Percentiles rank a stretch among this genome's conserved stretches.
phyloP scores from a whole-genome alignment of 495 filamentous ascomycete genomes.

The Talaromyces thailandensis region DNA sequence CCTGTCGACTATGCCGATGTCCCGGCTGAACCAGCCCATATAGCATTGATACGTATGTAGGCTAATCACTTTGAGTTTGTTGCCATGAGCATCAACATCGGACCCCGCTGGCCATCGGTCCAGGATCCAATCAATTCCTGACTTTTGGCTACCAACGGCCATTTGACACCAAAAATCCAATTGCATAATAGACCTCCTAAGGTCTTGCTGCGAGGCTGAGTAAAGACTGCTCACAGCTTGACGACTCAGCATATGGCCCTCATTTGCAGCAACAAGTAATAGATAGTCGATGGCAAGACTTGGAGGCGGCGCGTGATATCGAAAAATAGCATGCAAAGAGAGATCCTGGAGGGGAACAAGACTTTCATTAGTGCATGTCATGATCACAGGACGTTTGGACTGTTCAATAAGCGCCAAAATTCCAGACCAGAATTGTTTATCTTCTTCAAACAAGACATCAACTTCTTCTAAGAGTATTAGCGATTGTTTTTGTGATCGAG shows the following conservation, averaged over 20 bases:
- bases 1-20: slow-evolving; percentile 25
- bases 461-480: slow-evolving; percentile 92
- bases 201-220: slow-evolving; percentile 52
- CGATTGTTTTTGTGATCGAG: slow-evolving; percentile 76
- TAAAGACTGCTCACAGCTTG: slow-evolving; percentile 62
- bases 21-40: slow-evolving; percentile 69
- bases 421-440: slow-evolving; percentile 88
- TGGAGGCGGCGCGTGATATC: slow-evolving; percentile 59
- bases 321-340: slow-evolving; percentile 74
- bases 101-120: slow-evolving; percentile 58
- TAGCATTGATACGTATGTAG: slow-evolving; percentile 64
- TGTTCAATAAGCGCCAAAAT: slow-evolving; percentile 66
- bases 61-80: slow-evolving; percentile 71
- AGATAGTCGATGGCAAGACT: slow-evolving; percentile 72
- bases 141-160: slow-evolving; percentile 78
- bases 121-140: slow-evolving; percentile 85
- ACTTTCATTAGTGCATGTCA: slow-evolving; percentile 89
- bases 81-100: slow-evolving; percentile 56
- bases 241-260: slow-evolving; percentile 74
- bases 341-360: slow-evolving; percentile 62
- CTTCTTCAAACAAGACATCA: slow-evolving; percentile 88
- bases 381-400: slow-evolving; percentile 83
- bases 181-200: slow-evolving; percentile 77
- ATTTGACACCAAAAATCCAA: slow-evolving; percentile 97
- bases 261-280: slow-evolving; percentile 74